A percentile compares a stretch with the other conserved stretches of the same genome.
Conservation (phyloP, 345 rosid genomes). For the Isatis tinctoria region DNA sequence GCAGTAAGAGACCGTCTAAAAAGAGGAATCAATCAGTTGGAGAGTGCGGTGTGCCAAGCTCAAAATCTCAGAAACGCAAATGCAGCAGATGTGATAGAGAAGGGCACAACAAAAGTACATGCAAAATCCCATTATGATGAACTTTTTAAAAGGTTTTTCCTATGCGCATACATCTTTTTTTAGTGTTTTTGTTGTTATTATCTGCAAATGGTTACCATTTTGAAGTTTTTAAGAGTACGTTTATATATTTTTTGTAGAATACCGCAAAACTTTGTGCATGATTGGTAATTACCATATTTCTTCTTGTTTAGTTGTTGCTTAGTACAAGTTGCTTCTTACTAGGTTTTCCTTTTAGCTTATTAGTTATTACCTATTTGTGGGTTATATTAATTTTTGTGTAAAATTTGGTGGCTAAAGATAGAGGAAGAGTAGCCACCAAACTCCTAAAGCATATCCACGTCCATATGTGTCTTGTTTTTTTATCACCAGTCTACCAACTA, state of each 20-base stretch:
- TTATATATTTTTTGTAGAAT: background rate
- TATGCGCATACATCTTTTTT: background rate
- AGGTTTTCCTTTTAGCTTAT: background rate
- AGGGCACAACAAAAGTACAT: background rate
- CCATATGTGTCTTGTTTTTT: constrained; percentile 1
- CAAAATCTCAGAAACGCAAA: background rate
- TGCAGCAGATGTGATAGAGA: background rate
- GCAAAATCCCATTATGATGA: background rate
- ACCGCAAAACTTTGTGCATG: no score
- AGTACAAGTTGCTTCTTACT: background rate
- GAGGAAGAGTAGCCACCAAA: background rate
- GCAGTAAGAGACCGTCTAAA: no score
- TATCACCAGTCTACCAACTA: background rate
- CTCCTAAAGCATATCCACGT: background rate
- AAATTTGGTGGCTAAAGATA: background rate
- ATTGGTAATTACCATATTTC: no score
- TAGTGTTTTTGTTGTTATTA: background rate
- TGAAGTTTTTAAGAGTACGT: background rate
- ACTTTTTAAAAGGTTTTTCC: background rate
- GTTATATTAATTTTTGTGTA: background rate
- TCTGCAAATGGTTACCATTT: background rate
- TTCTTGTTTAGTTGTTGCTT: background rate
- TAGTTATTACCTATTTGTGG: background rate
- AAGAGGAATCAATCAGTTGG: no score
- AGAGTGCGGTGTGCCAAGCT: background rate